A percentile compares a stretch with the other conserved stretches of the same genome.
phyloP scores from a whole-genome alignment of 257 asterid genomes.

The Solanum virginianum region DNA sequence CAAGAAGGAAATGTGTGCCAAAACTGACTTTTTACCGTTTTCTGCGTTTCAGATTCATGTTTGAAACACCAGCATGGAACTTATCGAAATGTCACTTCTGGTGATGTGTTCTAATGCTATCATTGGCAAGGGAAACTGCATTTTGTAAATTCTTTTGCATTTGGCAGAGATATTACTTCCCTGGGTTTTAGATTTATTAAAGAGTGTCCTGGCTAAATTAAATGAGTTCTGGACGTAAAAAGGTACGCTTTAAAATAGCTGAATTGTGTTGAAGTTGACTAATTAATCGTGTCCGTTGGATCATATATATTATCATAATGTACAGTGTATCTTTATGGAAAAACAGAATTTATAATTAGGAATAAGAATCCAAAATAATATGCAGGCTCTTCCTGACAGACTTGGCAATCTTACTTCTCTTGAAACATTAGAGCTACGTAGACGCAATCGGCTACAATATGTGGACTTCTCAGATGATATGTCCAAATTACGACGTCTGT shows the following conservation, averaged over 20 bases:
- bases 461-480: conserved; percentile 5
- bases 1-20: background rate
- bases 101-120: background rate
- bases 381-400: conserved; percentile 10
- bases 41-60: background rate
- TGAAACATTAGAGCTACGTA: accelerated
- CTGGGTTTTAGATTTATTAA: no score
- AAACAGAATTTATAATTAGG: no score
- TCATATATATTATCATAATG: no score
- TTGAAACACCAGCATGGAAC: background rate
- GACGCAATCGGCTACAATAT: background rate
- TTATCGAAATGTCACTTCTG: background rate
- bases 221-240: no score
- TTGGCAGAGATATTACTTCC: background rate
- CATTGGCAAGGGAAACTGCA: background rate
- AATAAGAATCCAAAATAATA: no score
- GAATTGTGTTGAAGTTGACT: no score
- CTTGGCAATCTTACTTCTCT: conserved; percentile 10
- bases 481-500: background rate
- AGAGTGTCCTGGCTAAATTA: no score
- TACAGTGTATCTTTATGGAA: no score
- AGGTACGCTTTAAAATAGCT: no score
- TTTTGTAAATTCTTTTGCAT: background rate
- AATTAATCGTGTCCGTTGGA: no score
- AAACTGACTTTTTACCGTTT: background rate